Evolutionary conservation across 352 stramenopile genomes (phyloP), one percentile per base, ranked within the genome.

Genomic region (Phytophthora boehmeriae): DNA sequence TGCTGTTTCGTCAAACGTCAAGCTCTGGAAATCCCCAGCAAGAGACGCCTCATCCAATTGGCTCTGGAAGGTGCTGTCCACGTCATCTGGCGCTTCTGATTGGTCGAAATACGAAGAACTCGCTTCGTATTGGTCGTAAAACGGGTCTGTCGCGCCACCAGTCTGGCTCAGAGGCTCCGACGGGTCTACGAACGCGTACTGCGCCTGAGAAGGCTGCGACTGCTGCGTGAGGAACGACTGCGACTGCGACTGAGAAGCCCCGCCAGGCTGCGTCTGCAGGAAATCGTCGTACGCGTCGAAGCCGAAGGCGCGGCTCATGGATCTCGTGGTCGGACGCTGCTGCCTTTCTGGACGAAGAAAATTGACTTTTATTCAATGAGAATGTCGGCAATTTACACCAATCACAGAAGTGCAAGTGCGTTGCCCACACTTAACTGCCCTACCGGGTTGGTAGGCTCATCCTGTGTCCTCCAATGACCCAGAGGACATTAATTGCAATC

Each of bases 131-230:
- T 86, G 82, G 71, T 89, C 80, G 65, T 85, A 90, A 60, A 90
- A 88, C 49, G 77, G 60, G 65, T 77, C 76, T 14, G 57, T 22
- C 36, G 70, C 67, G 32, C 71, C 66, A 32, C 30, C 67, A 39
- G 38, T 54, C 52, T 73, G 69, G 25, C 25, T 30, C 62, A 74
- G n/a, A n/a, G 30, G 35, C 43, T 77, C 75, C 9, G 48, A 66
- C 28, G 79, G 79, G 54, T 93, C 83, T 51, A 90, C 81, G 66
- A 93, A 93, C 36, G 79, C 68, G 62, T 90, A 93, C 44, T 76
- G 56, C 22, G 72, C 68, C 63, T 64, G 56, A 28, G 63, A 59
- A 27, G 20, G 17, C 43, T 49, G 43, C 43, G 43, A 49, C 43
- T 30, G 22, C 43, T 49, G 43, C 23, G 43, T 49, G 43, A 49